Evolutionary conservation across 148 eudicot genomes (phyloP).

Genomic region (Fagopyrum esculentum): DNA sequence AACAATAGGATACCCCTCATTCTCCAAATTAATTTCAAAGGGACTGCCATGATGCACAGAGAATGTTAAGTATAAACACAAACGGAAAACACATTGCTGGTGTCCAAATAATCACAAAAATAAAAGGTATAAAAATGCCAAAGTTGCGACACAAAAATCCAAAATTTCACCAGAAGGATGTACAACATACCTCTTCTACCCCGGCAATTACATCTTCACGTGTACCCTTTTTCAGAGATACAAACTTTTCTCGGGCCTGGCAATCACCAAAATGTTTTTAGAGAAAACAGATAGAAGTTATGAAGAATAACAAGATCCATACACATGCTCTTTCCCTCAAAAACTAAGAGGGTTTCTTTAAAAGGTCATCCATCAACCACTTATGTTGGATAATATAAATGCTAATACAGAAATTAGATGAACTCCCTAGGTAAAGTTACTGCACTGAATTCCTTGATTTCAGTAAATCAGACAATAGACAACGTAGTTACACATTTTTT

Average conservation of each 20-base stretch:
- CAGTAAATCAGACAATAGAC: not conserved
- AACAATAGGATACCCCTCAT: not conserved
- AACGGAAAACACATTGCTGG: not conserved
- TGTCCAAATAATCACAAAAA: constrained; percentile 10
- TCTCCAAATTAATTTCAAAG: not conserved
- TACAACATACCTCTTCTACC: constrained; percentile 67
- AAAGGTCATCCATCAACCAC: not conserved
- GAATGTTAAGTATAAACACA: not conserved
- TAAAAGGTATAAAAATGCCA: not conserved
- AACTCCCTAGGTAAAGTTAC: too few relatives aligned
- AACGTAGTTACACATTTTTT: not conserved
- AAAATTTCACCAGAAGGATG: not conserved
- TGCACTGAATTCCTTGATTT: not conserved
- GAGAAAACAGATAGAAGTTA: not conserved
- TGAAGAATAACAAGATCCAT: not conserved
- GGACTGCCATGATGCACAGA: not conserved
- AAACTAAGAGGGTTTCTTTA: not conserved
- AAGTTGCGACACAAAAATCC: not conserved
- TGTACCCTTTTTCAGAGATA: constrained; percentile 78
- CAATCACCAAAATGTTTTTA: not conserved
- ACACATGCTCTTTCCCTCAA: not conserved
- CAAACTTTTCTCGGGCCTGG: constrained; percentile 86
- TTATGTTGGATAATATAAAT: too few relatives aligned
- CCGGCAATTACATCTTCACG: constrained; percentile 83
- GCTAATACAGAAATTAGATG: too few relatives aligned